Evolutionary conservation across 139 green algal species (phyloP).

Genomic region (Asterochloris sp.): DNA sequence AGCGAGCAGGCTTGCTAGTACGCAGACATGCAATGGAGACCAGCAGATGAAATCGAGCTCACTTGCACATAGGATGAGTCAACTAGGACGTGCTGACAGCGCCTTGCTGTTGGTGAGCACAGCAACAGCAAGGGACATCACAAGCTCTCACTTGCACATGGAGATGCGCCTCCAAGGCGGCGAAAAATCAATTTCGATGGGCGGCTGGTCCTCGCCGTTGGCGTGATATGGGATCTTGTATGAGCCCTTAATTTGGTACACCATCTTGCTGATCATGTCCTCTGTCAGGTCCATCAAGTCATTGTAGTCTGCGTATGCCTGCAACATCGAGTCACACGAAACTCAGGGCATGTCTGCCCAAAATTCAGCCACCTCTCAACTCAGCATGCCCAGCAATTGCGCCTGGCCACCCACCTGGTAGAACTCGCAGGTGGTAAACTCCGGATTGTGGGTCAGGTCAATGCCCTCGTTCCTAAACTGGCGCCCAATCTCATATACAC

Average conservation of each 20-base stretch:
- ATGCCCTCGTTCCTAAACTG: conserved; percentile 98
- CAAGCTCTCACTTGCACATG: conserved; percentile 38
- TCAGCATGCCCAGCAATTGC: neutral
- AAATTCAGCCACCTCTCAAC: neutral
- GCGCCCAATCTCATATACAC: conserved; percentile 82
- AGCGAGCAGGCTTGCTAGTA: too few species aligned
- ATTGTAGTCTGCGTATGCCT: conserved; percentile 97
- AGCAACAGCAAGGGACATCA: too few species aligned
- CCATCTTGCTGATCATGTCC: conserved; percentile 89
- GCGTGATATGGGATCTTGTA: conserved; percentile 96
- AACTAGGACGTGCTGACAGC: too few species aligned
- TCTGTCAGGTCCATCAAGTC: conserved; percentile 98
- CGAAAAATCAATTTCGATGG: conserved; percentile 96
- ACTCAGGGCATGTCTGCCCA: neutral
- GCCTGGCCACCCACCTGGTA: conserved; percentile 65
- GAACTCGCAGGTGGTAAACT: conserved; percentile 99
- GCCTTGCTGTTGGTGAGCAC: too few species aligned
- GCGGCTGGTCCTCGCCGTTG: conserved; percentile 76
- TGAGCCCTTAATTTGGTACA: conserved; percentile 81
- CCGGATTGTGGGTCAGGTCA: conserved; percentile 99
- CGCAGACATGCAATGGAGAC: too few species aligned
- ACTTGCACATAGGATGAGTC: too few species aligned
- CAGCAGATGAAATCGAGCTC: too few species aligned
- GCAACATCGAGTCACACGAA: neutral
- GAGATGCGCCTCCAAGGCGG: conserved; percentile 81